A percentile compares a stretch with the other conserved stretches of the same genome.
phyloP scores from a whole-genome alignment of 805 yeast species.

The Candida chilensis region DNA sequence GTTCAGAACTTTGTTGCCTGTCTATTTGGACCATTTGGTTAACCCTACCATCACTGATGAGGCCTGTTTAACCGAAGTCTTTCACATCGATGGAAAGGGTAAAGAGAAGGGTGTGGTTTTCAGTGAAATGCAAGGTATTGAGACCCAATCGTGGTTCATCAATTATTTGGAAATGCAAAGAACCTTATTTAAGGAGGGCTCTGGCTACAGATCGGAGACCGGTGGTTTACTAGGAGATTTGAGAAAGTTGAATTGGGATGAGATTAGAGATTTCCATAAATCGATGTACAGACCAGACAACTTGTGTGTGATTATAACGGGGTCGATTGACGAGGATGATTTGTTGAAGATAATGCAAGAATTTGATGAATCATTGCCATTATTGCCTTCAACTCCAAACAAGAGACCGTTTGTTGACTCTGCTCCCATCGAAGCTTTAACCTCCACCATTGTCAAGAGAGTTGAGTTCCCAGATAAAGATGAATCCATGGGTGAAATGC shows the following conservation, averaged over 20 bases:
- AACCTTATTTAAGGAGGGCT: conserved; percentile 39
- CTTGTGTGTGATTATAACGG: conserved; percentile 75
- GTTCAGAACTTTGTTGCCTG: conserved; percentile 73
- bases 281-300: conserved; percentile 74
- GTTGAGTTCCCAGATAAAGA: conserved; percentile 86
- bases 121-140: conserved; percentile 94
- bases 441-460: conserved; percentile 28
- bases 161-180: conserved; percentile 53
- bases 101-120: conserved; percentile 95
- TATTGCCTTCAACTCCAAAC: conserved; percentile 21
- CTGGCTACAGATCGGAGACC: conserved; percentile 89
- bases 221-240: conserved; percentile 83
- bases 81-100: conserved; percentile 85
- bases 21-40: conserved; percentile 81
- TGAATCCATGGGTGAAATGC: conserved; percentile 72
- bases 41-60: conserved; percentile 82
- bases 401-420: conserved; percentile 80
- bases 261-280: conserved; percentile 69
- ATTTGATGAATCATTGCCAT: conserved; percentile 52
- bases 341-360: conserved; percentile 47
- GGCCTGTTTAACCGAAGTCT: conserved; percentile 90
- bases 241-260: conserved; percentile 61
- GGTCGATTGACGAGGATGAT: conserved; percentile 73
- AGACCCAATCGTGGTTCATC: conserved; percentile 66
- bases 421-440: conserved; percentile 29